phyloP scores from a whole-genome alignment of 1,284 basidiomycete species.

The Phellopilus nigrolimitatus region DNA sequence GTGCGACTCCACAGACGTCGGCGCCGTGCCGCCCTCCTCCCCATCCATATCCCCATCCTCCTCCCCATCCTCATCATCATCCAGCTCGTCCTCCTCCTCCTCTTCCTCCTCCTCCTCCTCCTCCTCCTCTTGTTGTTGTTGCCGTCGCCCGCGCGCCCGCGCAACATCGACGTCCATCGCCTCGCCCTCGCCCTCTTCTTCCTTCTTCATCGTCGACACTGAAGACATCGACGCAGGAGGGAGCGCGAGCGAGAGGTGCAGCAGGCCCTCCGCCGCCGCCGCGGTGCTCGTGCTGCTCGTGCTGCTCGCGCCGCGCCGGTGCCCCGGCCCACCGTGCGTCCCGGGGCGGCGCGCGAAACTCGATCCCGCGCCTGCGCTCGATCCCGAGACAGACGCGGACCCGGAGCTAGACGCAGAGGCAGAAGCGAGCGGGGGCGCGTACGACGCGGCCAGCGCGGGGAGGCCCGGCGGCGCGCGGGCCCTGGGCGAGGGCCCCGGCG shows the following conservation, averaged over 20 bases:
- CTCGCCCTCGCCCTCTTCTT: background rate
- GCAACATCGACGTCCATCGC: background rate
- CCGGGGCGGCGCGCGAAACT: too few species aligned
- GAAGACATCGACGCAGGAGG: constrained; percentile 1
- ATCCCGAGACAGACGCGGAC: too few species aligned
- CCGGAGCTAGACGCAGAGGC: too few species aligned
- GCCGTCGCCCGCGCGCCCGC: background rate
- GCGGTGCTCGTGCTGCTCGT: too few species aligned
- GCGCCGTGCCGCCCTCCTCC: constrained; percentile 4
- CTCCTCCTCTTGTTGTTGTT: background rate
- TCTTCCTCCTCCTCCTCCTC: background rate
- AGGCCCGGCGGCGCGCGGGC: too few species aligned
- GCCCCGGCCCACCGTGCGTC: too few species aligned
- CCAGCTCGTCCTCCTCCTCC: background rate
- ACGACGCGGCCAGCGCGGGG: too few species aligned
- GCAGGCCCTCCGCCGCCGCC: background rate
- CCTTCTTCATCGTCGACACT: background rate
- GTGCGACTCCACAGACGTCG: constrained; percentile 8
- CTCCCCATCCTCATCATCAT: background rate
- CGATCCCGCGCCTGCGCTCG: too few species aligned
- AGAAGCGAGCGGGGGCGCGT: too few species aligned
- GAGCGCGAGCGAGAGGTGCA: background rate
- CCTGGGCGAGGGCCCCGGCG: too few species aligned
- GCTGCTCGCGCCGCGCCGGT: too few species aligned
- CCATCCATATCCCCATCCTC: background rate